Percentiles rank a stretch among this genome's conserved stretches.
These are phyloP conservation scores for Fomitopsis serialis DNA, from an alignment of 768 basidiomycete species.

Conservation along the genomic window DNA sequence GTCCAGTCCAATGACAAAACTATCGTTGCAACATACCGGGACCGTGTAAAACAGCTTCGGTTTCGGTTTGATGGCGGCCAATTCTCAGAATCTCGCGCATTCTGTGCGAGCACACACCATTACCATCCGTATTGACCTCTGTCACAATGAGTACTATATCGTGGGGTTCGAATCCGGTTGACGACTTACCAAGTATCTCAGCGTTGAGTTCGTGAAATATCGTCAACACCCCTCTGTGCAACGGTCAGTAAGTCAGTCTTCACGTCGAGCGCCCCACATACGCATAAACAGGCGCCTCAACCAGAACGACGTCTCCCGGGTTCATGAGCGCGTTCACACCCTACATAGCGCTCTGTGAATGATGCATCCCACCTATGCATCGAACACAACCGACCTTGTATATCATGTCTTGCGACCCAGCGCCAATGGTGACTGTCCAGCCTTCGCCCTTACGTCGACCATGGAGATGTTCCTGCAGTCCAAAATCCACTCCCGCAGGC, in stretches of 20 bases:
- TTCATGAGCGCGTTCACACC: constrained; percentile 67
- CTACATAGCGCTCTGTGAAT: constrained; percentile 35
- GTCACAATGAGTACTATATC: neutral
- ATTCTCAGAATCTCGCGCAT: constrained; percentile 55
- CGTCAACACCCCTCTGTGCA: constrained; percentile 57
- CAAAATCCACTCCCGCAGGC: constrained; percentile 65
- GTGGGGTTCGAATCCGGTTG: neutral
- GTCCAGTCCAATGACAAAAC: too few relatives aligned
- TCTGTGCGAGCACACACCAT: constrained; percentile 58
- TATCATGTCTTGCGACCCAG: constrained; percentile 86
- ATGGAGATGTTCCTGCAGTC: constrained; percentile 69
- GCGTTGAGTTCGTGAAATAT: constrained; percentile 54
- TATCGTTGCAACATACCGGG: constrained; percentile 39
- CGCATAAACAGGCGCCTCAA: constrained; percentile 82
- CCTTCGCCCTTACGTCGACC: constrained; percentile 49
- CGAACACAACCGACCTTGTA: constrained; percentile 55
- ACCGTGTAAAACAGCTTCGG: constrained; percentile 83
- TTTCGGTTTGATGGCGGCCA: constrained; percentile 68
- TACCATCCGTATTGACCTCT: constrained; percentile 76
- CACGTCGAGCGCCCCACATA: constrained; percentile 20
- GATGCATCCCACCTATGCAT: too few relatives aligned
- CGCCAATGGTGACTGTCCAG: constrained; percentile 76
- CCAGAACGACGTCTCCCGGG: constrained; percentile 73
- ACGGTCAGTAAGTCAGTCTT: neutral
- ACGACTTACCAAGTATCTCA: constrained; percentile 49